A percentile compares a stretch with the other conserved stretches of the same genome.
Evolutionary conservation across 306 rosid species (phyloP).

Genomic region (Vicia sativa): DNA sequence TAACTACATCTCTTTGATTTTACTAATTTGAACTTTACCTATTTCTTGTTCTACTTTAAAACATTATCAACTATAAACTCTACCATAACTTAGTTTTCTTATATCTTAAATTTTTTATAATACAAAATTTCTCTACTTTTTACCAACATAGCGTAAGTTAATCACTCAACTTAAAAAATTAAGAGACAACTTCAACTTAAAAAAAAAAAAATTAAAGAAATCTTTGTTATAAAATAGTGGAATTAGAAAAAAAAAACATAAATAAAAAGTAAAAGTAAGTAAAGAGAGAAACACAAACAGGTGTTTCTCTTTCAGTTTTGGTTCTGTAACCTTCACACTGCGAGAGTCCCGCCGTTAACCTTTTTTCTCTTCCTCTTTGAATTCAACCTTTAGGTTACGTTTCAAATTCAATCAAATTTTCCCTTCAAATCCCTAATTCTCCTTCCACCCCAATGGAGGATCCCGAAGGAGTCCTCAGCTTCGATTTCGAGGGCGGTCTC

Average conservation of each 20-base stretch:
- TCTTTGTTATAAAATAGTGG: too few relatives aligned
- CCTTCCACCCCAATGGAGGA: slow-evolving; percentile 67
- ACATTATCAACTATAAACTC: too few relatives aligned
- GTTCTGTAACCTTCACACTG: neutral
- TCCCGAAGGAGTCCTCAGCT: slow-evolving; percentile 92
- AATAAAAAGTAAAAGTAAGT: neutral
- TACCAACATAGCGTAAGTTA: too few relatives aligned
- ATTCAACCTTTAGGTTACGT: neutral
- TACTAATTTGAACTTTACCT: too few relatives aligned
- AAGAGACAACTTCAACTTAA: too few relatives aligned
- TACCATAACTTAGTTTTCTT: too few relatives aligned
- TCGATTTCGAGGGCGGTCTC: slow-evolving; percentile 98
- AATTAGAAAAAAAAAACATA: neutral
- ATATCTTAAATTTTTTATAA: too few relatives aligned
- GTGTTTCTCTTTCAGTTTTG: neutral
- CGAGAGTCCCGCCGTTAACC: neutral
- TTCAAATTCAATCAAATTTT: neutral
- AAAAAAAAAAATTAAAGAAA: too few relatives aligned
- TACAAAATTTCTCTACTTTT: too few relatives aligned
- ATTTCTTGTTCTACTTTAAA: too few relatives aligned
- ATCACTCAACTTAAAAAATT: too few relatives aligned
- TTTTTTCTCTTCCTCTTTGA: slow-evolving; percentile 1
- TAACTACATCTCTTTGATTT: too few relatives aligned
- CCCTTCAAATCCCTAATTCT: slow-evolving; percentile 41
- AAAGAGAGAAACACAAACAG: neutral